Evolutionary conservation across 2,329 filamentous ascomycete genomes (phyloP).

Genomic region (Fusarium annulatum): DNA sequence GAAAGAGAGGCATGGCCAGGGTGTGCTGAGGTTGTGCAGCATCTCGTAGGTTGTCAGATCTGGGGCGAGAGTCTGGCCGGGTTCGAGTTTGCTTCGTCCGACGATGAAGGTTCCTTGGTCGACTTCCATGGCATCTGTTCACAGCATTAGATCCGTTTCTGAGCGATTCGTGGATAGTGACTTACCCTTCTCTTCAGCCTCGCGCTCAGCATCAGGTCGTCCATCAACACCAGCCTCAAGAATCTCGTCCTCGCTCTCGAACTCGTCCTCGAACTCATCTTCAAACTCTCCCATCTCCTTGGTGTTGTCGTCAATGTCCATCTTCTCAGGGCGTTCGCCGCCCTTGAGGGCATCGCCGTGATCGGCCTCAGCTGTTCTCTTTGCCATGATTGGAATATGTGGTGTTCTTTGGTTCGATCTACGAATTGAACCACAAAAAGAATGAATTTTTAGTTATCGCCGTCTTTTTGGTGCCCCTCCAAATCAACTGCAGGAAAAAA

Average conservation of each 20-base stretch:
- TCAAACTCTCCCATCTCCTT: slow-evolving; percentile 85
- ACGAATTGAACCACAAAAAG: slow-evolving; percentile 20
- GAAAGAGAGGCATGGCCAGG: slow-evolving; percentile 97
- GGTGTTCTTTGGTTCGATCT: neutral
- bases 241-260: slow-evolving; percentile 90
- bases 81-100: slow-evolving; percentile 88
- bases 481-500: slow-evolving; percentile 30
- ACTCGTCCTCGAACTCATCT: slow-evolving; percentile 94
- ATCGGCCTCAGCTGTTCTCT: slow-evolving; percentile 65
- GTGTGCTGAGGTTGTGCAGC: slow-evolving; percentile 92
- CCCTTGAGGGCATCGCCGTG: slow-evolving; percentile 65
- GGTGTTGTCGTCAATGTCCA: slow-evolving; percentile 71
- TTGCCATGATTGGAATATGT: slow-evolving; percentile 62
- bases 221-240: slow-evolving; percentile 95
- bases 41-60: slow-evolving; percentile 97
- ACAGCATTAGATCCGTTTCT: neutral
- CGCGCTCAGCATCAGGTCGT: slow-evolving; percentile 88
- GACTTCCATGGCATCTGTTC: slow-evolving; percentile 83
- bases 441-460: slow-evolving; percentile 26
- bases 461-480: slow-evolving; percentile 37
- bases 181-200: slow-evolving; percentile 80
- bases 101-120: slow-evolving; percentile 97
- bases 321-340: slow-evolving; percentile 69
- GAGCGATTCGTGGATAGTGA: neutral
- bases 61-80: slow-evolving; percentile 89